These are phyloP conservation scores for Plasmopara halstedii DNA, from an alignment of 352 stramenopile genomes.

Conservation along the genomic window DNA sequence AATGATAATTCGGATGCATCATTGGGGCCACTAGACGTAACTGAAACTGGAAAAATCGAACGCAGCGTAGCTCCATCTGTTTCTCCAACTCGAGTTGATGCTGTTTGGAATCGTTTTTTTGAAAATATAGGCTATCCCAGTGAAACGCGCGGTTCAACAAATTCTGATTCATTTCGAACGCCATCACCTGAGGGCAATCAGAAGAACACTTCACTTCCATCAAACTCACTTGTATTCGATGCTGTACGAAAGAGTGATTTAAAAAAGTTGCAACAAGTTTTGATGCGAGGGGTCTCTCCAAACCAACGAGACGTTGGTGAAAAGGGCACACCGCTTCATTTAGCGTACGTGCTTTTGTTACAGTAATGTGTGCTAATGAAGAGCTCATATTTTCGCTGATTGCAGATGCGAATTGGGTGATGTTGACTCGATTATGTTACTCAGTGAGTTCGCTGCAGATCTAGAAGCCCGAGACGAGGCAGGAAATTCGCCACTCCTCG, in stretches of 20 bases:
- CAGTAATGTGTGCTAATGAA: conserved; percentile 1
- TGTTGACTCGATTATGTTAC: conserved; percentile 49
- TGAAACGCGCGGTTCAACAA: conserved; percentile 8
- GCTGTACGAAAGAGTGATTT: conserved; percentile 41
- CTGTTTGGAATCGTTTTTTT: conserved; percentile 76
- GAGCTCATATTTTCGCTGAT: conserved; percentile 14
- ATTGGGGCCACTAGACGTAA: conserved; percentile 9
- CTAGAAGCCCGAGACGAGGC: conserved; percentile 59
- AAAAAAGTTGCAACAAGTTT: conserved; percentile 31
- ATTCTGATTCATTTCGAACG: neutral
- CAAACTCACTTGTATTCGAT: conserved; percentile 33
- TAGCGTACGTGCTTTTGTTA: conserved; percentile 33
- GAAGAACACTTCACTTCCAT: neutral
- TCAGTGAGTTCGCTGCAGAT: conserved; percentile 60
- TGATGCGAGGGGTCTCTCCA: conserved; percentile 40
- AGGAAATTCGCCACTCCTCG: conserved; percentile 55
- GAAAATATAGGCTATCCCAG: conserved; percentile 41
- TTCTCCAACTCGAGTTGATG: conserved; percentile 41
- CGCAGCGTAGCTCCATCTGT: conserved; percentile 7
- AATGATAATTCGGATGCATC: conserved; percentile 7
- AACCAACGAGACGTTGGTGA: conserved; percentile 55
- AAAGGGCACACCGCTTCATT: conserved; percentile 60
- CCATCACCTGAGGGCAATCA: neutral
- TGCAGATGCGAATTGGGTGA: conserved; percentile 54
- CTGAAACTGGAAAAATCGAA: conserved; percentile 5